These are phyloP conservation scores for Pestalotiopsis sp. DNA, from an alignment of 2,329 filamentous ascomycete genomes.

Conservation along the genomic window DNA sequence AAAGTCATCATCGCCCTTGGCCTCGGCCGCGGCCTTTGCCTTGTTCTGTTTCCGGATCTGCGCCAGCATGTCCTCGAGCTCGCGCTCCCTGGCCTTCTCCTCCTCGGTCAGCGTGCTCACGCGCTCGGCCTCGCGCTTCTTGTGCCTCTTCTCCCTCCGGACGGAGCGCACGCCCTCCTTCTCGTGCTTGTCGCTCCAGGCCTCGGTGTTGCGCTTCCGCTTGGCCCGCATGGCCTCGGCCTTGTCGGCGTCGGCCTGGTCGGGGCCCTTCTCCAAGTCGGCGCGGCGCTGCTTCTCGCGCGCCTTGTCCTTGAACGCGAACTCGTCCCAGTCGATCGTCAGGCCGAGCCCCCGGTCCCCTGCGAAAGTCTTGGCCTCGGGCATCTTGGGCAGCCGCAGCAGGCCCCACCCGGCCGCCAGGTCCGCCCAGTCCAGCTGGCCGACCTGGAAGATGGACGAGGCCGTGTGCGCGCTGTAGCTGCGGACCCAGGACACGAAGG, in stretches of 20 bases:
- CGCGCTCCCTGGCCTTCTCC: slow-evolving; percentile 64
- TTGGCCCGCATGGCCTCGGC: slow-evolving; percentile 46
- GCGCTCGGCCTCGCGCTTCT: slow-evolving; percentile 65
- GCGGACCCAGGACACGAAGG: slow-evolving; percentile 91
- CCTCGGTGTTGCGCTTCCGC: slow-evolving; percentile 65
- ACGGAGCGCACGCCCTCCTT: slow-evolving; percentile 64
- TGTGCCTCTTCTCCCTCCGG: slow-evolving; percentile 66
- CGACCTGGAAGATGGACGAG: slow-evolving; percentile 83
- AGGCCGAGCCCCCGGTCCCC: slow-evolving; percentile 67
- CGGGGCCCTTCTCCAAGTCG: slow-evolving; percentile 50
- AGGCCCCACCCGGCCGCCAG: slow-evolving; percentile 85
- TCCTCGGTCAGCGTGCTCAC: slow-evolving; percentile 70
- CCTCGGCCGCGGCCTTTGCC: slow-evolving; percentile 41
- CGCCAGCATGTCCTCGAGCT: slow-evolving; percentile 66
- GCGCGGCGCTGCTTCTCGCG: slow-evolving; percentile 68
- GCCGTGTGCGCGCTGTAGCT: slow-evolving; percentile 92
- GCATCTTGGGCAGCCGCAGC: slow-evolving; percentile 88
- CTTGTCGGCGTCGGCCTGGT: slow-evolving; percentile 27
- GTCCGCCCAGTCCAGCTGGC: slow-evolving; percentile 83
- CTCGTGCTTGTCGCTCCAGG: slow-evolving; percentile 75
- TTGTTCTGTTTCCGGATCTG: slow-evolving; percentile 63
- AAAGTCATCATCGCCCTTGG: slow-evolving; percentile 52
- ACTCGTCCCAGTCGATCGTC: slow-evolving; percentile 68
- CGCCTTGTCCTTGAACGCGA: slow-evolving; percentile 72
- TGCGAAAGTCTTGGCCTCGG: slow-evolving; percentile 76